Conservation (phyloP, 2,329 filamentous ascomycete species). For the Neopestalotiopsis rosae region DNA sequence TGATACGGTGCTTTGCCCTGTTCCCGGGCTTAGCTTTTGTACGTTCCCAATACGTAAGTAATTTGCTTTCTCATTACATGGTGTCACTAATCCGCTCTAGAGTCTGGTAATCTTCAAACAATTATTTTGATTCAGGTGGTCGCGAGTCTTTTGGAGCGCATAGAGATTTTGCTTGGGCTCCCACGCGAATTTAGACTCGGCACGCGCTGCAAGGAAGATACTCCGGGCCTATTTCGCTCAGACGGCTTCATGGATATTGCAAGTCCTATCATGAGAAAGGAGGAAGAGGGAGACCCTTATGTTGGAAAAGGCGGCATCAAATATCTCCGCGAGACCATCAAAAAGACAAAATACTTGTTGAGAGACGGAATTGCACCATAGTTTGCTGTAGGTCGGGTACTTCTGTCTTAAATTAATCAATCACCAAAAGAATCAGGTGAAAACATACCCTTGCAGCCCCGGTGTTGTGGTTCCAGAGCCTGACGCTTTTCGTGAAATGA, state of each 20-base stretch:
- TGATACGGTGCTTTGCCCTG: not conserved
- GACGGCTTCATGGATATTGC: not conserved
- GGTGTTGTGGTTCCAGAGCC: too few species aligned
- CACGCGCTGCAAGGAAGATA: not conserved
- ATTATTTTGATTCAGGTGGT: conserved; percentile 11
- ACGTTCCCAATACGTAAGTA: not conserved
- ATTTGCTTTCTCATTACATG: not conserved
- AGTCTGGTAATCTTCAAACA: conserved; percentile 13
- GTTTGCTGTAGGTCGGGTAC: not conserved
- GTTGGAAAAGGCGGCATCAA: not conserved
- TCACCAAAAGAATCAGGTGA: too few species aligned
- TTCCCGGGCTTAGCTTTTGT: not conserved
- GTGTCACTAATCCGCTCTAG: not conserved
- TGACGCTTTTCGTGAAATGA: too few species aligned
- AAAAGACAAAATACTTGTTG: not conserved
- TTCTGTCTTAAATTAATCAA: too few species aligned
- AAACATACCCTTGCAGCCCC: too few species aligned
- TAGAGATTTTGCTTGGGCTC: not conserved
- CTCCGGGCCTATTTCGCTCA: not conserved
- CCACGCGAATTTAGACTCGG: conserved; percentile 6
- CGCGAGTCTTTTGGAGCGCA: conserved; percentile 5
- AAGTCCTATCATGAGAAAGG: not conserved
- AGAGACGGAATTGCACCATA: not conserved
- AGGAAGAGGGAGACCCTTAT: not conserved
- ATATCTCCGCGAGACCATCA: not conserved